These are phyloP conservation scores for Ceratocystis variospora DNA, from an alignment of 2,329 filamentous ascomycete genomes.

Conservation along the genomic window DNA sequence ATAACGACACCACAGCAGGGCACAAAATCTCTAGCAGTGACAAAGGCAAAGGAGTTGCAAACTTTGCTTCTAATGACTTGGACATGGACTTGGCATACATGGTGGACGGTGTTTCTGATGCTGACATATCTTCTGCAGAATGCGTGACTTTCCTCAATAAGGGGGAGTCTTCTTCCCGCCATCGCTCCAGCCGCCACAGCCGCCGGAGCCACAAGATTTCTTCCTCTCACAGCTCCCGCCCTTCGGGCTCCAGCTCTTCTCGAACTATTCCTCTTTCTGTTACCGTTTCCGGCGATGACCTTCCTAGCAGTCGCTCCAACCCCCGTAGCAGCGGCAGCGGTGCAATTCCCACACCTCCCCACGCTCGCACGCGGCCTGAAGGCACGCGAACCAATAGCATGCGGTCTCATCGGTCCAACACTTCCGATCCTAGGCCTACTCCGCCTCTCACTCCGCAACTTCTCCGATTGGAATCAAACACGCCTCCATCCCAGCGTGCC, in stretches of 20 bases:
- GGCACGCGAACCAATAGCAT: slow-evolving; percentile 13
- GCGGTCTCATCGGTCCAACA: slow-evolving; percentile 12
- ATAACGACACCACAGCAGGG: neutral
- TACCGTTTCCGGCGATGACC: slow-evolving; percentile 9
- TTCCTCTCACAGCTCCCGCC: slow-evolving; percentile 7
- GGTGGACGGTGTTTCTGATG: slow-evolving; percentile 12
- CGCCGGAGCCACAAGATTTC: slow-evolving; percentile 10
- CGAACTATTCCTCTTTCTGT: neutral
- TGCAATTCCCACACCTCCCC: neutral
- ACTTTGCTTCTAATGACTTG: neutral
- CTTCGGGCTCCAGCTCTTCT: neutral
- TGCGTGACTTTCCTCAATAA: slow-evolving; percentile 12
- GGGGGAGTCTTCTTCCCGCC: neutral
- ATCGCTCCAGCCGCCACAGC: slow-evolving; percentile 8
- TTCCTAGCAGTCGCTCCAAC: slow-evolving; percentile 13
- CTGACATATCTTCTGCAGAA: slow-evolving; percentile 18
- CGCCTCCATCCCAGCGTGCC: slow-evolving; percentile 9
- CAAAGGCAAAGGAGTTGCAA: neutral
- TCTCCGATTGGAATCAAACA: slow-evolving; percentile 9
- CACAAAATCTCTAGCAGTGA: neutral
- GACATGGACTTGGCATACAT: slow-evolving; percentile 13
- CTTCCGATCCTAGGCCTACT: neutral
- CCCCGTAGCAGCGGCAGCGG: neutral
- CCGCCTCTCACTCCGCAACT: neutral
- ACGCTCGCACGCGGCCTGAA: neutral